Percentiles rank a stretch among this genome's conserved stretches.
phyloP scores from a whole-genome alignment of 495 filamentous ascomycete species.

The Tuber calosporum region DNA sequence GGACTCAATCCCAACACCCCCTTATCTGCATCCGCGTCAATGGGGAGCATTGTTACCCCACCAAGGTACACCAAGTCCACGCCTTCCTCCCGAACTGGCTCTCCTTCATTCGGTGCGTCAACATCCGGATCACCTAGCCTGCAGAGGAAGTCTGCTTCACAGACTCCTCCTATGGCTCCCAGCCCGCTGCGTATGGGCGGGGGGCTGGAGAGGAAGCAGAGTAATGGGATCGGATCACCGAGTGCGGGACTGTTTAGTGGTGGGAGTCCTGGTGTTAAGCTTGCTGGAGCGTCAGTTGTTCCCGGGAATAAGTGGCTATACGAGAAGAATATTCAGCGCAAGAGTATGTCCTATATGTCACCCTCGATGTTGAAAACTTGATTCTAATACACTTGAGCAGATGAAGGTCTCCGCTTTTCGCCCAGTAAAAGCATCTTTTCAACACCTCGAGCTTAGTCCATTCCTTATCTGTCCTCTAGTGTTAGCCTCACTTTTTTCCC shows the following conservation, averaged over 20 bases:
- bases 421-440: conserved; percentile 2
- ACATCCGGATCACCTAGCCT: conserved; percentile 45
- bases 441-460: background rate
- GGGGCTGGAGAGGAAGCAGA: conserved; percentile 46
- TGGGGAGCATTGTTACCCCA: conserved; percentile 63
- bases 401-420: background rate
- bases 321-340: conserved; percentile 51
- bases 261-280: conserved; percentile 49
- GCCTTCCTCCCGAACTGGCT: conserved; percentile 48
- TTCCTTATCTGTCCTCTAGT: background rate
- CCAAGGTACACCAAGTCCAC: conserved; percentile 77
- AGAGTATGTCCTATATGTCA: conserved; percentile 19
- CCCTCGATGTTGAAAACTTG: background rate
- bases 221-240: conserved; percentile 42
- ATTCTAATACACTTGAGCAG: background rate
- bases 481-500: background rate
- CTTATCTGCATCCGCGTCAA: conserved; percentile 52
- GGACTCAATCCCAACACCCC: conserved; percentile 65
- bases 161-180: conserved; percentile 43
- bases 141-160: conserved; percentile 14
- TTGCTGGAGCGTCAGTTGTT: conserved; percentile 54
- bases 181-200: conserved; percentile 53
- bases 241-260: conserved; percentile 39
- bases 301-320: conserved; percentile 91
- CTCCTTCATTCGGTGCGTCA: conserved; percentile 48